A percentile compares a stretch with the other conserved stretches of the same genome.
phyloP scores from a whole-genome alignment of 2,329 filamentous ascomycete species.

The Aspergillus sergii region DNA sequence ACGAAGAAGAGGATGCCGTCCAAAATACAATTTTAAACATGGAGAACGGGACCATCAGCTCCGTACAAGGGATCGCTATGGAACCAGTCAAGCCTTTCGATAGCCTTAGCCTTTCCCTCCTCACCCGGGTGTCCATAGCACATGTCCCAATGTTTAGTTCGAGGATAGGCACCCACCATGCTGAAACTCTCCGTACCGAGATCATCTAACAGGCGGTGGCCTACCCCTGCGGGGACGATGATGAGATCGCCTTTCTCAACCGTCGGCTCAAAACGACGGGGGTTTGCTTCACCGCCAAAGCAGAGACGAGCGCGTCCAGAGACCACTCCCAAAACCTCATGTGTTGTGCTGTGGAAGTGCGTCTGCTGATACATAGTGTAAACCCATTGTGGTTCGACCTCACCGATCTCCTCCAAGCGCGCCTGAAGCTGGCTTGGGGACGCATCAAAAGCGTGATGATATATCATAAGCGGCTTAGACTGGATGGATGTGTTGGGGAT shows the following conservation, averaged over 20 bases:
- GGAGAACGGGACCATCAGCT: conserved; percentile 54
- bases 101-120: conserved; percentile 53
- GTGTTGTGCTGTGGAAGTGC: conserved; percentile 69
- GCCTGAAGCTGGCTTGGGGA: conserved; percentile 57
- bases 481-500: conserved; percentile 69
- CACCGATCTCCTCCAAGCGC: conserved; percentile 56
- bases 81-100: conserved; percentile 59
- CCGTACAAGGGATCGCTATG: conserved; percentile 63
- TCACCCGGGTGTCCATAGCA: conserved; percentile 66
- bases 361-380: conserved; percentile 69
- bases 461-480: conserved; percentile 66
- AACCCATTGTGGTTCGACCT: conserved; percentile 66
- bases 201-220: conserved; percentile 64
- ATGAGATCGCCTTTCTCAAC: conserved; percentile 65
- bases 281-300: conserved; percentile 68
- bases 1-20: not conserved
- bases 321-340: conserved; percentile 67
- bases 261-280: conserved; percentile 56
- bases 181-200: conserved; percentile 54
- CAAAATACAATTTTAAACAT: conserved; percentile 29
- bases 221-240: conserved; percentile 67
- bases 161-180: conserved; percentile 70
- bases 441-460: conserved; percentile 60
- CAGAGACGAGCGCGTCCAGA: conserved; percentile 62
- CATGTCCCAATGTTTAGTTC: conserved; percentile 66